phyloP scores from a whole-genome alignment of 1,284 basidiomycete species.

The Rhodotorula sp. region DNA sequence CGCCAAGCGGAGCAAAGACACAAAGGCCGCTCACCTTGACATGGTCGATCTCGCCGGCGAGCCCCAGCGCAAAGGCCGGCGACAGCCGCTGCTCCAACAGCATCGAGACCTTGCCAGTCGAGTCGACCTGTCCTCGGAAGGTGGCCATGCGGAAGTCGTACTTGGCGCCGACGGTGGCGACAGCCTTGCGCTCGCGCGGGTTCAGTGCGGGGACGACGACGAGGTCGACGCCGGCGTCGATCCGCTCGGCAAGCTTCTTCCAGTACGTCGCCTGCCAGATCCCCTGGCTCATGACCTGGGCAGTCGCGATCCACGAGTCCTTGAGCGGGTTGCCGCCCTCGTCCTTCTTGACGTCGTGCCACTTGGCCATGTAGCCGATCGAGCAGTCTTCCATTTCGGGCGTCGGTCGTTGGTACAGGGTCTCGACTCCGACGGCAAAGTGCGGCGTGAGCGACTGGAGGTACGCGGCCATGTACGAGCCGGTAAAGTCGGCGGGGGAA shows the following conservation, averaged over 20 bases:
- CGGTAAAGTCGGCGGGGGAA: slow-evolving; percentile 77
- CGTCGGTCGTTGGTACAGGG: slow-evolving; percentile 74
- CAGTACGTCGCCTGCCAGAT: slow-evolving; percentile 91
- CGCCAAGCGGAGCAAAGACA: not conserved
- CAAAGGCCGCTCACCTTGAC: slow-evolving; percentile 53
- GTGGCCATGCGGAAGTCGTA: slow-evolving; percentile 93
- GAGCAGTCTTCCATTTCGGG: slow-evolving; percentile 68
- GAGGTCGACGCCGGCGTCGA: slow-evolving; percentile 97
- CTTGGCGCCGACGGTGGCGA: slow-evolving; percentile 90
- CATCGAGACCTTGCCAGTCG: slow-evolving; percentile 88
- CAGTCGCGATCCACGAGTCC: slow-evolving; percentile 78
- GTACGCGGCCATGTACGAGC: slow-evolving; percentile 90
- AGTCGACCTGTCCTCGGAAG: slow-evolving; percentile 88
- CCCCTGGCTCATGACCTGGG: slow-evolving; percentile 81
- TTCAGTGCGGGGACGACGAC: slow-evolving; percentile 70
- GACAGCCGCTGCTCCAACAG: slow-evolving; percentile 93
- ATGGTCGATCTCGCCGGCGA: slow-evolving; percentile 89
- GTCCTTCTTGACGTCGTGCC: slow-evolving; percentile 36
- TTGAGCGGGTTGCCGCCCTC: slow-evolving; percentile 27
- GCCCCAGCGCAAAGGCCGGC: slow-evolving; percentile 89
- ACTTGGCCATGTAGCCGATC: slow-evolving; percentile 85
- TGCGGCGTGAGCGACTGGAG: slow-evolving; percentile 93
- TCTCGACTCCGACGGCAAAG: slow-evolving; percentile 85
- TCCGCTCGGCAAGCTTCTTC: slow-evolving; percentile 91
- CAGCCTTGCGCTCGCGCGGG: slow-evolving; percentile 73